Percentiles rank a stretch among this genome's conserved stretches.
Conservation (phyloP, 1,139 yeast genomes). For the Candida sp. region DNA sequence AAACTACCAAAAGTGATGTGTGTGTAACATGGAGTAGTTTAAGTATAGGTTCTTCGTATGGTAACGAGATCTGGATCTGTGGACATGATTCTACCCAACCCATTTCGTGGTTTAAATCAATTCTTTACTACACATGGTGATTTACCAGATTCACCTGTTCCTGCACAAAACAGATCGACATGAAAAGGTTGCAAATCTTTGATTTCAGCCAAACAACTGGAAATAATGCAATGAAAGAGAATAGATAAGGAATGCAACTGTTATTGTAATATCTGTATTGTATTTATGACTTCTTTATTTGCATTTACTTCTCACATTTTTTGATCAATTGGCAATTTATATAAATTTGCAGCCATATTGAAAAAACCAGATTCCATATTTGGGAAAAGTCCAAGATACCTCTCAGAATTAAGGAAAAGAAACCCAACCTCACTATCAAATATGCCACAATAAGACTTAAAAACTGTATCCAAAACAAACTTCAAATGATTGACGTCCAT, state of each 20-base stretch:
- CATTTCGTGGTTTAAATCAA: neutral
- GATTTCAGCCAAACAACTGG: too few relatives aligned
- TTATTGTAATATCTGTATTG: too few relatives aligned
- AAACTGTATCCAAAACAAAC: too few relatives aligned
- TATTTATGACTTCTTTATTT: neutral
- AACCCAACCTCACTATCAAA: too few relatives aligned
- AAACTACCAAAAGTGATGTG: constrained; percentile 30
- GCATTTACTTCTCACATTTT: neutral
- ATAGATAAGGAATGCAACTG: too few relatives aligned
- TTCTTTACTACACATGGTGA: too few relatives aligned
- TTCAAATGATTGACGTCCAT: too few relatives aligned
- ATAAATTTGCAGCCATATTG: neutral
- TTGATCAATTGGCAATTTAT: constrained; percentile 6
- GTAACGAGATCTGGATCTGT: constrained; percentile 25
- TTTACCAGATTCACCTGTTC: neutral
- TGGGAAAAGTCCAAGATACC: too few relatives aligned
- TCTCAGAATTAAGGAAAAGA: too few relatives aligned
- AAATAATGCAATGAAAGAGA: too few relatives aligned
- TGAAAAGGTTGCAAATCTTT: neutral
- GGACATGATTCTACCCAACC: constrained; percentile 31
- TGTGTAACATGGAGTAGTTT: constrained; percentile 27
- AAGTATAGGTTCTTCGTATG: constrained; percentile 18
- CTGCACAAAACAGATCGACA: neutral
- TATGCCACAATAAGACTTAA: too few relatives aligned
- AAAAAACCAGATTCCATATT: neutral